A percentile compares a stretch with the other conserved stretches of the same genome.
Conservation (phyloP, 148 eudicot species). For the Polygonum aviculare region DNA sequence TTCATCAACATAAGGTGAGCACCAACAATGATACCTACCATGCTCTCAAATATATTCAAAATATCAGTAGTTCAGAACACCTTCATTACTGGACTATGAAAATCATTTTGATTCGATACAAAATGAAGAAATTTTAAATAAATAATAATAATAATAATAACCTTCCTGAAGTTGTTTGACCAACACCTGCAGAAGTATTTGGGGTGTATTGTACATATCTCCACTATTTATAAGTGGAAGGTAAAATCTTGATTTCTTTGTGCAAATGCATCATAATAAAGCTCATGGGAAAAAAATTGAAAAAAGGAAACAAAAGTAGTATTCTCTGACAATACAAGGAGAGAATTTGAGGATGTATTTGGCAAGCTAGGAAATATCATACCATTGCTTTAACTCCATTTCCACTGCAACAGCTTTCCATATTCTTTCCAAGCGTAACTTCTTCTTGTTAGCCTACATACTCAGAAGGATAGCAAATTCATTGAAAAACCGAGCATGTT, state of each 20-base stretch:
- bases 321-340: background rate
- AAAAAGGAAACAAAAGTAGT: background rate
- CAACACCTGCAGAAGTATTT: background rate
- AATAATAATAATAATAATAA: background rate
- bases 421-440: conserved; percentile 37
- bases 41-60: background rate
- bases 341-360: background rate
- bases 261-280: background rate
- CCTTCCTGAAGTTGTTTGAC: background rate
- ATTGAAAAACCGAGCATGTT: background rate
- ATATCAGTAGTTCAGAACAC: background rate
- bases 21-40: background rate
- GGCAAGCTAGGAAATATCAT: conserved; percentile 15
- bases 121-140: too few species aligned
- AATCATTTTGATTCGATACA: background rate
- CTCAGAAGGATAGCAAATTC: background rate
- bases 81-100: background rate
- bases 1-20: background rate
- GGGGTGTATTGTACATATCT: background rate
- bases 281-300: background rate
- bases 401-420: conserved; percentile 39
- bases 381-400: conserved; percentile 42
- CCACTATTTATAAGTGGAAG: background rate
- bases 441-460: conserved; percentile 51
- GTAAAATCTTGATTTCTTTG: background rate